Conservation (phyloP, 2,329 filamentous ascomycete genomes). For the Aspergillus sclerotialis region DNA sequence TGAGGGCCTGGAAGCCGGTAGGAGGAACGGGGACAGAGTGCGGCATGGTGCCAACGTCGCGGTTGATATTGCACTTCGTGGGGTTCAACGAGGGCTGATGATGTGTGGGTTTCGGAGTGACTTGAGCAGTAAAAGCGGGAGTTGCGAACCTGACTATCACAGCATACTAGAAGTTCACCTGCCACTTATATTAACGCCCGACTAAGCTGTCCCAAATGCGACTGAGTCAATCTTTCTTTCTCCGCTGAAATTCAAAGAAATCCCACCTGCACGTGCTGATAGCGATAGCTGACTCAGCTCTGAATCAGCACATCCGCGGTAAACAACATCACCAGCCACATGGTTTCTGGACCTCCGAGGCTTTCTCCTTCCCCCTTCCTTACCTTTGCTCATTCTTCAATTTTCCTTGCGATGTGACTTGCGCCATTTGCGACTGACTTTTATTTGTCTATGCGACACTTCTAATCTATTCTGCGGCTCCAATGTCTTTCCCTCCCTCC, state of each 20-base stretch:
- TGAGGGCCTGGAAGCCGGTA: constrained; percentile 42
- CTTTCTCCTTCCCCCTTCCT: constrained; percentile 17
- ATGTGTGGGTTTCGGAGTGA: no score
- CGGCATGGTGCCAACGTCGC: constrained; percentile 17
- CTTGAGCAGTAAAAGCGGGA: no score
- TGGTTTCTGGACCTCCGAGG: constrained; percentile 33
- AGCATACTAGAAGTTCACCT: no score
- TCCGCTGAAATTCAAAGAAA: constrained; percentile 1
- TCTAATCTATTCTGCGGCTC: constrained; percentile 18
- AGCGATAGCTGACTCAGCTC: constrained; percentile 5
- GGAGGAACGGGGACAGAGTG: constrained; percentile 49
- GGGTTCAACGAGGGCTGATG: no score
- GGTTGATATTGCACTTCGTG: no score
- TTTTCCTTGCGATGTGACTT: constrained; percentile 27
- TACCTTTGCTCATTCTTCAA: constrained; percentile 8
- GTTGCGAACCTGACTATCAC: no score
- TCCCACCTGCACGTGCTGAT: constrained; percentile 7
- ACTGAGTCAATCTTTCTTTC: constrained; percentile 1
- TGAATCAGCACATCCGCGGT: constrained; percentile 18
- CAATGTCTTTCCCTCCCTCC: constrained; percentile 33
- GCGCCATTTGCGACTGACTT: constrained; percentile 15
- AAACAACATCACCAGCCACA: constrained; percentile 32
- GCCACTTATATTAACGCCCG: no score
- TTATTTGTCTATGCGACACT: constrained; percentile 22
- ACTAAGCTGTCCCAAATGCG: constrained; percentile 1